Percentiles rank a stretch among this genome's conserved stretches.
Evolutionary conservation across 2,329 filamentous ascomycete species (phyloP).

Genomic region (Talaromyces sp.): DNA sequence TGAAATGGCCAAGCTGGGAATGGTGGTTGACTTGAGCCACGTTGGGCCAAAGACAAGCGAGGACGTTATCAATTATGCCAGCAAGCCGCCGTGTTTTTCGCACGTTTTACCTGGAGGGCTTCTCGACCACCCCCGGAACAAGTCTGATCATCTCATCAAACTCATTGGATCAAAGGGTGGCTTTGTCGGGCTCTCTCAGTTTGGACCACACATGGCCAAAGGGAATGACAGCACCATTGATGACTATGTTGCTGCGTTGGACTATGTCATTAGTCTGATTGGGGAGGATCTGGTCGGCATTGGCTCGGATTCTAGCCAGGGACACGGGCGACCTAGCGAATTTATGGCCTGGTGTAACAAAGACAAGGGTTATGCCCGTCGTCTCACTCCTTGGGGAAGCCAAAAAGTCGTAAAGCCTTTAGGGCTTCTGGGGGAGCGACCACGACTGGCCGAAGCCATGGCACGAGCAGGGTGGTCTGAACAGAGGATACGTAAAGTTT

Average conservation of each 20-base stretch:
- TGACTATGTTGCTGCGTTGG: conserved; percentile 38
- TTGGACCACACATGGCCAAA: conserved; percentile 37
- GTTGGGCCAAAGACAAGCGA: conserved; percentile 15
- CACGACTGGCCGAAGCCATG: conserved; percentile 34
- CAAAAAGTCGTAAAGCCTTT: conserved; percentile 39
- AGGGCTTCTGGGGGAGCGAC: conserved; percentile 31
- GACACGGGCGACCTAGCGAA: conserved; percentile 34
- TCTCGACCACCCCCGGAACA: conserved; percentile 36
- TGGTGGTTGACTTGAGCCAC: conserved; percentile 19
- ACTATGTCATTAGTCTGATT: conserved; percentile 34
- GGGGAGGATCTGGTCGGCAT: conserved; percentile 36
- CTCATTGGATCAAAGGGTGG: conserved; percentile 33
- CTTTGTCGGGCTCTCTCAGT: conserved; percentile 37
- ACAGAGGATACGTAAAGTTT: conserved; percentile 35
- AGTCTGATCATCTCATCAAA: conserved; percentile 33
- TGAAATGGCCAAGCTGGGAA: conserved; percentile 18
- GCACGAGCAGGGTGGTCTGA: conserved; percentile 35
- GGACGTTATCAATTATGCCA: conserved; percentile 17
- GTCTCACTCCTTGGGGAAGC: conserved; percentile 37
- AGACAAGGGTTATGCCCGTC: conserved; percentile 37
- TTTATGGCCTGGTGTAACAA: conserved; percentile 41
- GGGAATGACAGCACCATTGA: conserved; percentile 41
- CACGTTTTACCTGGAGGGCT: conserved; percentile 34
- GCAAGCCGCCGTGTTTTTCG: conserved; percentile 39
- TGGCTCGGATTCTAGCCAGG: conserved; percentile 37